A percentile compares a stretch with the other conserved stretches of the same genome.
phyloP scores from a whole-genome alignment of 305 asterid species.

The Solanum hybrid region DNA sequence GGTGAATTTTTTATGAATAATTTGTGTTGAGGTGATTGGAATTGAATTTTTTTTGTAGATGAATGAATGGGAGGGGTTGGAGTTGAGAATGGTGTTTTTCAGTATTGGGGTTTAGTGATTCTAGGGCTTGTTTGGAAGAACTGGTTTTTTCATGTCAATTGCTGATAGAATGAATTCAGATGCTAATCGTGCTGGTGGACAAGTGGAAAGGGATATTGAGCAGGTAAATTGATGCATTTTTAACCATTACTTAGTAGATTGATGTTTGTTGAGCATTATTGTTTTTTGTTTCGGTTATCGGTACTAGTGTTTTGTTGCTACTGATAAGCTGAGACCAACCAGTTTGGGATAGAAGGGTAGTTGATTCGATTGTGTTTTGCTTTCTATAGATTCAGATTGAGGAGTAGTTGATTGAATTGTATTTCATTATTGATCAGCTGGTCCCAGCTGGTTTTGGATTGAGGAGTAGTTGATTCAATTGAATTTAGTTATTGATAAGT shows the following conservation, averaged over 20 bases:
- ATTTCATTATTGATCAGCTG: background rate
- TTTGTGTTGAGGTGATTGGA: background rate
- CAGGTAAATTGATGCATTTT: constrained; percentile 20
- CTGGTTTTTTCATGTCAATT: background rate
- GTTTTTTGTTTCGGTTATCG: background rate
- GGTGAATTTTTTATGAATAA: background rate
- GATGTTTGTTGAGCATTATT: background rate
- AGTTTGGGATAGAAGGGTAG: background rate
- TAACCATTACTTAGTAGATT: background rate
- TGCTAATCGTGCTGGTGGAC: constrained; percentile 29
- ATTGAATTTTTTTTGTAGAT: constrained; percentile 6
- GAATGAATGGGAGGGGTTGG: constrained; percentile 26
- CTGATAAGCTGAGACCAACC: background rate
- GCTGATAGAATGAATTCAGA: constrained; percentile 35
- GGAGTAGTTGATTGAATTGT: background rate
- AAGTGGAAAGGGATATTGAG: constrained; percentile 42
- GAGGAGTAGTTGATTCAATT: background rate
- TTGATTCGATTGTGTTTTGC: background rate
- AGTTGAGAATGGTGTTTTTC: constrained; percentile 2
- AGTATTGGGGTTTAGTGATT: constrained; percentile 4
- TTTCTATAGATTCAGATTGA: background rate
- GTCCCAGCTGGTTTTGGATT: background rate
- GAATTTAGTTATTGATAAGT: background rate
- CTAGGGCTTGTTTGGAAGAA: constrained; percentile 13
- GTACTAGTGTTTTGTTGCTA: background rate